These are phyloP conservation scores for Zelonia costaricensis DNA, from an alignment of 208 protist species.

Conservation along the genomic window DNA sequence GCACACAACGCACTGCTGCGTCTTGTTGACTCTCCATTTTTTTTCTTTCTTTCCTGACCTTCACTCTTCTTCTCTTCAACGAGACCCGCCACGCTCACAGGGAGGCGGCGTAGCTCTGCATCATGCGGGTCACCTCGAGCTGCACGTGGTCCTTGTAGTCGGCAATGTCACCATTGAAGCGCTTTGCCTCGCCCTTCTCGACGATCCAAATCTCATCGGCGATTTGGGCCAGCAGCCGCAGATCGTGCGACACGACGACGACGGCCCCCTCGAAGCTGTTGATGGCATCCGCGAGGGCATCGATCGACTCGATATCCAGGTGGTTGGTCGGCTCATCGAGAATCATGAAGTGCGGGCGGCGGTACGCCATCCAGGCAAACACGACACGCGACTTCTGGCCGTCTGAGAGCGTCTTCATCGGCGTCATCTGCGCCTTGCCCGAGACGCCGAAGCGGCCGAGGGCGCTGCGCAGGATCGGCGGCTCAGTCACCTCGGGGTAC, in stretches of 20 bases:
- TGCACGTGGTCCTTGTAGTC: conserved; percentile 94
- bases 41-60: background rate
- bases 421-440: conserved; percentile 86
- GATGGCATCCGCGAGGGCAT: conserved; percentile 94
- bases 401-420: conserved; percentile 94
- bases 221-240: conserved; percentile 95
- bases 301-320: conserved; percentile 97
- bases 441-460: conserved; percentile 95
- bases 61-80: background rate
- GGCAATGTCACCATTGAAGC: conserved; percentile 90
- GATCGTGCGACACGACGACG: conserved; percentile 97
- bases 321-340: conserved; percentile 98
- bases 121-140: conserved; percentile 83
- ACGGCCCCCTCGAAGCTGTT: conserved; percentile 94
- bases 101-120: conserved; percentile 51
- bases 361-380: conserved; percentile 94
- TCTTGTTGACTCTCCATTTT: background rate
- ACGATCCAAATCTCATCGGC: conserved; percentile 97
- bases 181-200: conserved; percentile 82
- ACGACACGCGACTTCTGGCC: conserved; percentile 98
- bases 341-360: conserved; percentile 96
- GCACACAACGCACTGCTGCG: background rate
- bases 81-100: background rate
- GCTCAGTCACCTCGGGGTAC: conserved; percentile 89
- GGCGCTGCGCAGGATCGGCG: conserved; percentile 88